These are phyloP conservation scores for Amanita brunnescens DNA, from an alignment of 768 basidiomycete genomes.

Conservation along the genomic window DNA sequence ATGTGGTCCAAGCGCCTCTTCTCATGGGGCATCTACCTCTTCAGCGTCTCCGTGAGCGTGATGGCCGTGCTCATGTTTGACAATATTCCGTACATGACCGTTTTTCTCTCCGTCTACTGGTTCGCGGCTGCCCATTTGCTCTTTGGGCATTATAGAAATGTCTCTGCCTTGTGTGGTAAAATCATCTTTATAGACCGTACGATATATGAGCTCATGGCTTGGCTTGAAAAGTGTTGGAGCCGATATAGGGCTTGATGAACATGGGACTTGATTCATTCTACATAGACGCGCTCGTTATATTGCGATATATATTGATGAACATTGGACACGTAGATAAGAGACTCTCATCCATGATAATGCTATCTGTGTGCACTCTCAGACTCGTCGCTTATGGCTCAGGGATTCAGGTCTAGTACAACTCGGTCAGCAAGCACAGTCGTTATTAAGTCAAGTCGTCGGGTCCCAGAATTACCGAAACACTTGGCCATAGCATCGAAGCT, in stretches of 20 bases:
- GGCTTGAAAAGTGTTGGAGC: not conserved
- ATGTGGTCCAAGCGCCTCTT: not conserved
- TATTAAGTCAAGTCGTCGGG: no score
- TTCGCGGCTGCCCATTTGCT: not conserved
- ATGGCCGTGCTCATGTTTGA: not conserved
- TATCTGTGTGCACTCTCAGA: no score
- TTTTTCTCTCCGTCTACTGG: not conserved
- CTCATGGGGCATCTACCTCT: not conserved
- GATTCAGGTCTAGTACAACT: no score
- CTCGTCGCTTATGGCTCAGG: no score
- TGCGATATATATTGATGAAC: no score
- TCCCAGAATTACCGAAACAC: no score
- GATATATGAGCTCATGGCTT: not conserved
- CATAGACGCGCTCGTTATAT: not conserved
- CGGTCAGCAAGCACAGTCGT: no score
- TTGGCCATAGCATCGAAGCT: no score
- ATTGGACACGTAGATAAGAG: no score
- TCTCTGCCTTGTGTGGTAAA: not conserved
- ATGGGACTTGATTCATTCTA: not conserved
- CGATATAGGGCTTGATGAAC: not conserved
- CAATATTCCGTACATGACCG: not conserved
- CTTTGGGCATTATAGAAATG: not conserved
- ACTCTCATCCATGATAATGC: no score
- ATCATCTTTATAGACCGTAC: not conserved
- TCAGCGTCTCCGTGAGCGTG: not conserved